Evolutionary conservation across 345 rosid genomes (phyloP).

Genomic region (Aegle marmelos): DNA sequence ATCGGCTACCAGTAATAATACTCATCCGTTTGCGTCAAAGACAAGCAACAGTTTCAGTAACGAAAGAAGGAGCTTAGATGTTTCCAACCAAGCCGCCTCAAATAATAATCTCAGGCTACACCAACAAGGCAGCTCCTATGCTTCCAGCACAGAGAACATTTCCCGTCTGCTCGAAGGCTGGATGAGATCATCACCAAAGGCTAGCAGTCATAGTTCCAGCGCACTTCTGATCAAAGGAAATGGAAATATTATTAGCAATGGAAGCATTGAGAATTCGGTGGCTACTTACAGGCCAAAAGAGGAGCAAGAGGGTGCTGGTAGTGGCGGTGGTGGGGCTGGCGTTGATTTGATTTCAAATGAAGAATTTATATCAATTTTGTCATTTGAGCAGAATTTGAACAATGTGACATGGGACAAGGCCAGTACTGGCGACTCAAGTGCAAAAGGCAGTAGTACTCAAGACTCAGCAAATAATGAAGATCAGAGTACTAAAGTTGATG

Average conservation of each 20-base stretch:
- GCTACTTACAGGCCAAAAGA: slow-evolving; percentile 29
- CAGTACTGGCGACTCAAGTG: slow-evolving; percentile 17
- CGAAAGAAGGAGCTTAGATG: slow-evolving; percentile 28
- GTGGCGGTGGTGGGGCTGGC: slow-evolving; percentile 24
- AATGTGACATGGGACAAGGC: slow-evolving; percentile 44
- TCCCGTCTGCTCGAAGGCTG: slow-evolving; percentile 85
- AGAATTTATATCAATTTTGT: slow-evolving; percentile 56
- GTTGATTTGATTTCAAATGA: slow-evolving; percentile 43
- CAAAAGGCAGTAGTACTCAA: slow-evolving; percentile 18
- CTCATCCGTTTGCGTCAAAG: slow-evolving; percentile 17
- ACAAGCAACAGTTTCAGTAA: slow-evolving; percentile 6
- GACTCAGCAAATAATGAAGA: slow-evolving; percentile 23
- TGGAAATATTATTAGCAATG: background rate
- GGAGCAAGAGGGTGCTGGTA: slow-evolving; percentile 38
- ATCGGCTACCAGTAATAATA: slow-evolving; percentile 11
- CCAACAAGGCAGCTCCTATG: slow-evolving; percentile 45
- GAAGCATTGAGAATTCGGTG: slow-evolving; percentile 15
- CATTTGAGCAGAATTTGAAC: slow-evolving; percentile 46
- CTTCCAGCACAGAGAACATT: slow-evolving; percentile 92
- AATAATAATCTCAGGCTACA: slow-evolving; percentile 5
- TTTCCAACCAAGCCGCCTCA: slow-evolving; percentile 21
- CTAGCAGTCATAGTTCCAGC: background rate
- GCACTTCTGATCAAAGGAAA: background rate
- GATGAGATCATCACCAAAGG: slow-evolving; percentile 74
- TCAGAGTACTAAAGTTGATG: background rate